phyloP scores from a whole-genome alignment of 23 red algal genomes.

The Agarophyton chilense region DNA sequence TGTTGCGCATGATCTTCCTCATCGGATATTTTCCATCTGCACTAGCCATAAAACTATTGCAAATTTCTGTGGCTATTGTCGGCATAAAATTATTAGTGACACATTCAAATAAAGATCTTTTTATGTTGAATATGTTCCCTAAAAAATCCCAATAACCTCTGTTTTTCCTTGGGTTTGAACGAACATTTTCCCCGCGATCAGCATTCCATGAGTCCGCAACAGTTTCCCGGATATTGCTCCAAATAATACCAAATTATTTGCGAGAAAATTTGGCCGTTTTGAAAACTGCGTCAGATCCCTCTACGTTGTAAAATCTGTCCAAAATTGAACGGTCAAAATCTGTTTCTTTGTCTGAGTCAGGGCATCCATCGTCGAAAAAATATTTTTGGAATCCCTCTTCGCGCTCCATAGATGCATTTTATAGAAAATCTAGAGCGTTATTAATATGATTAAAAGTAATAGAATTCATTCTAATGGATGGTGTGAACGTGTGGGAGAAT shows the following conservation, averaged over 20 bases:
- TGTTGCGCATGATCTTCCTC: background rate
- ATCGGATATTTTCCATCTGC: background rate
- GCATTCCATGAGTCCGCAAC: no score
- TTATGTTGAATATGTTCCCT: background rate
- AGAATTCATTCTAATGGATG: no score
- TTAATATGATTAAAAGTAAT: background rate
- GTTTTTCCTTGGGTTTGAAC: slow-evolving; percentile 26
- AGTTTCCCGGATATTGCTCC: no score
- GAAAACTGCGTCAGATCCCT: background rate
- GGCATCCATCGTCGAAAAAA: background rate
- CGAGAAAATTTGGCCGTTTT: background rate
- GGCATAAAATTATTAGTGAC: background rate
- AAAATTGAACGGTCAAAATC: background rate
- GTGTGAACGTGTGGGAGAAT: no score
- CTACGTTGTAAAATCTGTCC: background rate
- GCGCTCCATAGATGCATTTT: no score
- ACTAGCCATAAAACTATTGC: background rate
- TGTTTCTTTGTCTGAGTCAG: background rate
- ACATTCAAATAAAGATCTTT: no score
- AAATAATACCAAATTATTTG: no score
- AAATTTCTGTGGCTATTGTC: background rate
- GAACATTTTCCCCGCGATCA: no score
- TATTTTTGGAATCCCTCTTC: background rate
- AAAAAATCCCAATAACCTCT: background rate
- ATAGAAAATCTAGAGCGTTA: background rate